Percentiles rank a stretch among this genome's conserved stretches.
phyloP scores from a whole-genome alignment of 306 rosid genomes.

The peach (Prunus persica) region Prunus_persica_NCBIv2 NC_034016.1:1506001-1506500 shows the following conservation, averaged over 20 bases:
- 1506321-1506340: no score
- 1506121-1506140: background rate
- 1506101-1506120: background rate
- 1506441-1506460: no score
- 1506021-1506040: background rate
- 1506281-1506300: background rate
- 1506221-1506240: conserved; percentile 24
- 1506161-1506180: background rate
- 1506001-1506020: background rate
- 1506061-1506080: no score
- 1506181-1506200: background rate
- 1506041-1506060: background rate
- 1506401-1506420: rapidly evolving
- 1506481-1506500: no score
- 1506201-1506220: conserved; percentile 11
- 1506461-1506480: no score
- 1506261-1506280: conserved; percentile 11
- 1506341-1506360: background rate
- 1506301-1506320: background rate
- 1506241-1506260: conserved; percentile 3
- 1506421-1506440: no score
- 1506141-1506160: background rate
- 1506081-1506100: background rate
- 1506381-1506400: no score
- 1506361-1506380: no score